Conservation (phyloP, 2,329 filamentous ascomycete species). For the Balansia obtecta region DNA sequence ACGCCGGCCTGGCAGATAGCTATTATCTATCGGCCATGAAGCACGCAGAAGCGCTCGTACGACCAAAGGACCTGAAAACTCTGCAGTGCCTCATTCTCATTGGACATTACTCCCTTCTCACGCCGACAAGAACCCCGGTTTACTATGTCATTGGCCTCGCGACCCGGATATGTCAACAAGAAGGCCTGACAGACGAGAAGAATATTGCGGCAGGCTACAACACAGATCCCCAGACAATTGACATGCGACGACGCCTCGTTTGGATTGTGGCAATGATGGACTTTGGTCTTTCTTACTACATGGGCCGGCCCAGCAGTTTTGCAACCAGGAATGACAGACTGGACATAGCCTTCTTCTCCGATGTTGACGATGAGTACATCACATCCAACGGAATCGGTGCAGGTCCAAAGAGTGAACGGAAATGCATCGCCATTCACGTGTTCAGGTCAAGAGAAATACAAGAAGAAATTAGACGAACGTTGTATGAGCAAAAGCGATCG, state of each 20-base stretch:
- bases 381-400: slow-evolving; percentile 61
- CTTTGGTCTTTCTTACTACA: slow-evolving; percentile 71
- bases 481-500: slow-evolving; percentile 74
- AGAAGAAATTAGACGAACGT: slow-evolving; percentile 70
- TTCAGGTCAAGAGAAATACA: slow-evolving; percentile 84
- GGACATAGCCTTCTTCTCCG: slow-evolving; percentile 74
- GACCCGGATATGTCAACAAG: slow-evolving; percentile 75
- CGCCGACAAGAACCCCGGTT: slow-evolving; percentile 80
- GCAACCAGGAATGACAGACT: slow-evolving; percentile 72
- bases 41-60: slow-evolving; percentile 69
- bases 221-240: slow-evolving; percentile 62
- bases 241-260: slow-evolving; percentile 77
- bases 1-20: slow-evolving; percentile 86
- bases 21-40: slow-evolving; percentile 87
- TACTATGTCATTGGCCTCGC: slow-evolving; percentile 90
- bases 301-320: slow-evolving; percentile 78
- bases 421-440: slow-evolving; percentile 83
- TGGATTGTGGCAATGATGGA: slow-evolving; percentile 89
- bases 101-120: slow-evolving; percentile 82
- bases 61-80: slow-evolving; percentile 80
- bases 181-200: slow-evolving; percentile 79
- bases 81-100: slow-evolving; percentile 82
- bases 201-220: slow-evolving; percentile 58
- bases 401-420: slow-evolving; percentile 64
- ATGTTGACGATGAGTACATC: slow-evolving; percentile 74